Conservation (phyloP, 257 asterid genomes). For the Paulownia fortunei region DNA sequence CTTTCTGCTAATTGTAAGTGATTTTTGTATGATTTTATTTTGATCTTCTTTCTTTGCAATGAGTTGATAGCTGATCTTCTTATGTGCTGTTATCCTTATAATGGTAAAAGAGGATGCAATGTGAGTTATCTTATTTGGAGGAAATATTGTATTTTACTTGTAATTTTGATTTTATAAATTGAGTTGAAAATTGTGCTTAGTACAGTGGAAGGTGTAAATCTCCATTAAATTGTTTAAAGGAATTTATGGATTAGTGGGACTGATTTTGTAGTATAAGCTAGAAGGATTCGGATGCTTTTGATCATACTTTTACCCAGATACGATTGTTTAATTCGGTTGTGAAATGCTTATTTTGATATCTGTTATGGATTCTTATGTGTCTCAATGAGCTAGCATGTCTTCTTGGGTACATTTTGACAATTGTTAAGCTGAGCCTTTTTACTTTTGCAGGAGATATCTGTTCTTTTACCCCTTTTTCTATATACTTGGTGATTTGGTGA, state of each 20-base stretch:
- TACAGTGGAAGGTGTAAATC: background rate
- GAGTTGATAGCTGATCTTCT: background rate
- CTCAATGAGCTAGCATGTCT: background rate
- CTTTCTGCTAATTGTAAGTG: slow-evolving; percentile 40
- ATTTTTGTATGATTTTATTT: background rate
- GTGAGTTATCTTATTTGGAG: background rate
- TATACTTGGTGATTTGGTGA: background rate
- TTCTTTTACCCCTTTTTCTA: background rate
- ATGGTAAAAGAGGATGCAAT: background rate
- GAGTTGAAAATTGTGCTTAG: background rate
- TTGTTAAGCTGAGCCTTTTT: background rate
- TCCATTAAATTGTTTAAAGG: background rate
- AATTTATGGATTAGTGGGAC: background rate
- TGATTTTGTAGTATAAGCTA: background rate
- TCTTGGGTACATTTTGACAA: background rate
- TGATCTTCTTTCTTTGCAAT: background rate
- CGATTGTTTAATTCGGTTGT: background rate
- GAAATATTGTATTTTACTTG: background rate
- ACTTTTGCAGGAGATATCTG: slow-evolving; percentile 13
- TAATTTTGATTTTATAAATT: background rate
- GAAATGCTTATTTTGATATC: background rate
- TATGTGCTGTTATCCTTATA: background rate
- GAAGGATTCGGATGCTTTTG: background rate
- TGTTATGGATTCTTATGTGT: background rate
- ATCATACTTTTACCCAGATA: background rate